Conservation (phyloP, 257 asterid genomes). For the Nicotiana knightiana region DNA sequence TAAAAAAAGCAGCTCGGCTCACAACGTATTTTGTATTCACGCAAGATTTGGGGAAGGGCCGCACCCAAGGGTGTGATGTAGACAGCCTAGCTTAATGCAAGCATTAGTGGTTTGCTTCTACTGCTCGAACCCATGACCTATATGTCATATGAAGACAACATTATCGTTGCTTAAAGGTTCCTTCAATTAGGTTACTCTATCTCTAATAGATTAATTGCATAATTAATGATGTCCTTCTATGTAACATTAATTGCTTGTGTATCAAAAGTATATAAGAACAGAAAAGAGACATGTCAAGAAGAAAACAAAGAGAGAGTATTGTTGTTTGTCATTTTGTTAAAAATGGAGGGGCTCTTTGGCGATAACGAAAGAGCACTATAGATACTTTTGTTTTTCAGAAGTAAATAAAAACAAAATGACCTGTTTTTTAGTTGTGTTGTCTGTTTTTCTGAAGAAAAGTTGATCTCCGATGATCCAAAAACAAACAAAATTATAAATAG, state of each 20-base stretch:
- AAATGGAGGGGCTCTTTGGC: neutral
- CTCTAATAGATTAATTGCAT: neutral
- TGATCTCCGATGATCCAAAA: neutral
- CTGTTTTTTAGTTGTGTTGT: neutral
- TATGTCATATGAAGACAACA: no score
- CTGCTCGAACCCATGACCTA: no score
- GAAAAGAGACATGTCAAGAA: neutral
- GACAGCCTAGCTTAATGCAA: no score
- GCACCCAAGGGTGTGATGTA: no score
- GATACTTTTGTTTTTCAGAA: neutral
- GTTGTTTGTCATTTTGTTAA: neutral
- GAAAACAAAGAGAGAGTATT: neutral
- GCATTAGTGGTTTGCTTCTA: no score
- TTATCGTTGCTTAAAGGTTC: no score
- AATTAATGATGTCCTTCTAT: neutral
- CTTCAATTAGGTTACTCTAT: neutral
- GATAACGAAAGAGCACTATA: neutral
- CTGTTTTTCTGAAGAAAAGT: neutral
- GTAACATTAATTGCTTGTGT: neutral
- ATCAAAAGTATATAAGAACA: neutral
- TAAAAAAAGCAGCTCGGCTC: no score
- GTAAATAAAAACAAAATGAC: neutral
- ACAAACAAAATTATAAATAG: neutral
- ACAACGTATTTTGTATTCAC: no score
- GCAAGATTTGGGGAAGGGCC: no score